Evolutionary conservation across 1,284 basidiomycete species (phyloP), one percentile per base, ranked within the genome.

Genomic region (Leccinum holopus): DNA sequence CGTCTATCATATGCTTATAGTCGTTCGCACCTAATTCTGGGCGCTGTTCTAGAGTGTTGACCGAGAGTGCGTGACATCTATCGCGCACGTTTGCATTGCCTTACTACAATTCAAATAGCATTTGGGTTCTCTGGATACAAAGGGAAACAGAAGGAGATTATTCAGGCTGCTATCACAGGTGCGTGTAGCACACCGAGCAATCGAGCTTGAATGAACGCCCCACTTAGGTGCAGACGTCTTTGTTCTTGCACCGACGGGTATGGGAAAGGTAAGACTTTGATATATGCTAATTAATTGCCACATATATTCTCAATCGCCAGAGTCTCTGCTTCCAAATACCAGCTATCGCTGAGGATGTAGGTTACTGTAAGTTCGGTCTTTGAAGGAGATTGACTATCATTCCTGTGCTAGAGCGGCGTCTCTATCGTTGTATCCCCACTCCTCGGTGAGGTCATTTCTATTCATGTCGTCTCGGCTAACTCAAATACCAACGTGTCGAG

Each of bases 321-420:
- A 91, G 92, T 66, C 70, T 95, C 4, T 96, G 93, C 75, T 96
- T 95, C 69, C 94, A 95, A 75, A 80, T 95, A 10, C 93, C 94
- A 32, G 93, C 93, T 0, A 78, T 91, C 18, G 87, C 87, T 1
- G 84, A 84, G 53, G 80, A 85, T 58, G 87, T 87, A 65, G 37
- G 72, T 63, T 59, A n/a, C 53, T 49, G 6, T 14, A 10, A 21
- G 18, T 21, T 16, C 2, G 5, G 5, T 7, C 1, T 47, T 47
- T 32, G 9, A 16, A 54, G 16, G 30, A 10, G 2, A 16, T 9
- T 21, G 6, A 52, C 14, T n/a, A 53, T 47, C 4, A 32, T 33
- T 6, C 52, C 1, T 25, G 5, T 39, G 39, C 1, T 58, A 90
- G 83, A 79, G 81, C 59, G 92, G 93, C 1, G 77, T 94, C 25